Evolutionary conservation across 169 alveolate genomes (phyloP), one percentile per base, ranked within the genome.

Genomic region (Plasmodium inui): DNA sequence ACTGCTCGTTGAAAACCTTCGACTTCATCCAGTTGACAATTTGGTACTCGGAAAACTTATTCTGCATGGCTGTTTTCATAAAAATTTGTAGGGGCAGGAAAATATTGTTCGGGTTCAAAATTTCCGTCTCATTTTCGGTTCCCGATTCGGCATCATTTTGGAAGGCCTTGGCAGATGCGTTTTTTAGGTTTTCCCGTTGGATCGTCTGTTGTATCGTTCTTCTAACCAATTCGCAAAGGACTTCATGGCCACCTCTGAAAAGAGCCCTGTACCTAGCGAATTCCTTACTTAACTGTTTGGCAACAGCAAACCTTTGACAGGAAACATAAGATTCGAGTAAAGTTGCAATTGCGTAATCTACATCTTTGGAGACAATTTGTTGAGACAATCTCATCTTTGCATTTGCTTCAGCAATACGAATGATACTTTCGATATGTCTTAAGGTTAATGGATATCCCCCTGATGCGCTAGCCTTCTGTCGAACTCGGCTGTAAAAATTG

Each of bases 391-490:
- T 97, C 99, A 99, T 99, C 95, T 97, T 98, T 22, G 99, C 99
- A 94, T 97, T 97, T 37, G 99, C 99, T 96, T 99, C 99, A 4
- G 99, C 98, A 92, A 99, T 98, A 93, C 99, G 96, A 83, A 99
- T 96, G 32, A 99, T 97, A 61, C 99, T 97, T 96, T 98, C 99
- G 53, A 99, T 97, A 95, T 99, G 99, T 81, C 99, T 96, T 55
- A 98, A 98, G 8, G 99, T 99, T 86, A 99, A 98, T 22, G 99
- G 97, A 81, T 98, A 98, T 8, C 99, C 99, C 71, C 99, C 99
- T n/a, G 98, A 97, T n/a, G 97, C 97, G 74, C 97, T 96, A 32
- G 99, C 97, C 96, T 98, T 98, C 89, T 98, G 99, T 93, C 99
- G 97, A 82, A 99, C 98, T 72, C 98, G 98, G 50, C 99, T 94